Conservation (phyloP, 2,329 filamentous ascomycete genomes). For the Scopulariopsis brevicaulis region DNA sequence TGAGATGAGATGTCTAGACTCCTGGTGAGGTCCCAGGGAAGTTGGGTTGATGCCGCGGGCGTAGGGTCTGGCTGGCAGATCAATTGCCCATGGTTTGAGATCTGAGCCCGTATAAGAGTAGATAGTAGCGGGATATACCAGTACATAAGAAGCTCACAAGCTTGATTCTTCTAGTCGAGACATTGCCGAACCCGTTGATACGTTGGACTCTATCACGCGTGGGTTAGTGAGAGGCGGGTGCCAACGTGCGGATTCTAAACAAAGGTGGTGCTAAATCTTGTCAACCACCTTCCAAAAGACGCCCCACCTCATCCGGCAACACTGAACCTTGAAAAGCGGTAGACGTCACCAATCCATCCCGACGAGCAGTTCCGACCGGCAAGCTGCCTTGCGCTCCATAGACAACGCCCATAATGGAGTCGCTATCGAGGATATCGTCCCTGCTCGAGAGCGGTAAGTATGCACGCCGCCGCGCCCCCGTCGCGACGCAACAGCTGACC, state of each 20-base stretch:
- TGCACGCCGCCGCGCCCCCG: not conserved
- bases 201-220: not conserved
- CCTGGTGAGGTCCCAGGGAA: not conserved
- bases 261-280: not conserved
- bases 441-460: slow-evolving; percentile 86
- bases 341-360: not conserved
- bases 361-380: not conserved
- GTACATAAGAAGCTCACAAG: no score
- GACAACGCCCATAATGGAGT: slow-evolving; percentile 59
- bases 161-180: not conserved
- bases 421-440: slow-evolving; percentile 84
- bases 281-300: not conserved
- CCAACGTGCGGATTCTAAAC: not conserved
- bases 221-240: not conserved
- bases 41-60: not conserved
- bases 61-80: no score
- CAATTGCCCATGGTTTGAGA: no score
- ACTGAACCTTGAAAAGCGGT: not conserved
- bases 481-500: not conserved
- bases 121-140: no score
- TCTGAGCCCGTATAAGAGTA: no score
- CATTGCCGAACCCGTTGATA: not conserved
- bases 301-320: not conserved
- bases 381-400: not conserved
- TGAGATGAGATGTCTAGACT: not conserved